Evolutionary conservation across 1,139 yeast species (phyloP), one percentile per base, ranked within the genome.

Genomic region (Wickerhamomyces sp.): DNA sequence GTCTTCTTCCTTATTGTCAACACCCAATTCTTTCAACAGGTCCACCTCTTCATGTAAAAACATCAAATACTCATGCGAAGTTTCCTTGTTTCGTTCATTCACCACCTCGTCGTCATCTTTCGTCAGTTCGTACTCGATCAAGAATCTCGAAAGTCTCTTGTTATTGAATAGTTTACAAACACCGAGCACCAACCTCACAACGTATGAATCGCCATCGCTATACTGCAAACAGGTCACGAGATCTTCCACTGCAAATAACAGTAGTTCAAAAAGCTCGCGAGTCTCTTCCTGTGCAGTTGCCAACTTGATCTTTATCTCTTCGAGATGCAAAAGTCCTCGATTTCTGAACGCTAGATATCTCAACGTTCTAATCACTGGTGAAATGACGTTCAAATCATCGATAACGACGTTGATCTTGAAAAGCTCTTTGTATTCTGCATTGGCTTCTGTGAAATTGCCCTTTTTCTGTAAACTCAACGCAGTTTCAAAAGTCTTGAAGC

Each of bases 271-370:
- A n/a, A 56, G 31, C 14, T 50, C 54, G 8, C 42, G 41, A 1
- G 52, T 33, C 3, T 44, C 44, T 46, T 51, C 24, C 4, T 34
- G 21, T 10, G 22, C 11, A 9, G 37, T 33, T 30, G 41, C 39
- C n/a, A n/a, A n/a, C 17, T 46, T 42, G 11, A 50, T 47, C 10
- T 46, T 39, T 14, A 78, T 57, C 35, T 76, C 74, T 23, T 74
- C 72, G 38, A 83, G 68, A 42, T 78, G 73, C 26, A 86, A 66
- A 43, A 86, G 69, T 0, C 95, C 96, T 39, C 95, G 65, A 54
- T 91, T 91, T 45, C 95, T 70, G 55, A 78, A 79, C 0, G 84
- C 83, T 47, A 89, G 64, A 53, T 85, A 88, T 36, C 95, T 70
- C 30, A 91, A 64, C 8, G 79, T 70, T 47, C 80, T 79, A 21